Evolutionary conservation across 176 grass and related monocot species (phyloP), one percentile per base, ranked within the genome.

Genomic region (Phoenix roebelenii): DNA sequence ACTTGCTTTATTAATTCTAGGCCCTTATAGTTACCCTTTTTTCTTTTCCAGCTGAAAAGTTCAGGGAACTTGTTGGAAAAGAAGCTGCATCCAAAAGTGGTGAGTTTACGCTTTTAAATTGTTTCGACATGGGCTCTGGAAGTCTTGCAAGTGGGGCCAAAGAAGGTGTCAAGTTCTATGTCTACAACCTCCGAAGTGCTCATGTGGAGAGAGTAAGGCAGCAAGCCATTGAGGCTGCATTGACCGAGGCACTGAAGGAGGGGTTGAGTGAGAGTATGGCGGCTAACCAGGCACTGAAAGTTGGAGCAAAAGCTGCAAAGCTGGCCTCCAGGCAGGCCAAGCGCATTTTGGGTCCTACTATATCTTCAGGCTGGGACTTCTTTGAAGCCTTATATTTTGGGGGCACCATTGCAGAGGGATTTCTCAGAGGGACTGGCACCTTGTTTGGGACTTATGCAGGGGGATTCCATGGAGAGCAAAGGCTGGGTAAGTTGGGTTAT

Each of bases 291-390:
- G 93, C 87, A 25, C 93, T 88, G 55, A 92, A 85, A 52, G 24
- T 20, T 20, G 20, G 20, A 20, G 20, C 20, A 20, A 20, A 20
- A 69, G 81, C 87, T 1, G 85, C 81, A 5, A 98, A 98, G 66
- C 22, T 83, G 52, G 93, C 93, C 0, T 66, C 84, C 54, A 84
- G 84, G 59, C 93, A 98, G 79, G 87, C 93, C n/a, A 92, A 88
- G 52, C 74, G 93, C 22, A 98, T 92, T 51, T 57, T 98, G 24
- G 93, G 93, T 48, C 93, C 93, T 4, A 75, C 92, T 35, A 75
- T 92, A 61, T 98, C 93, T 50, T 98, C 76, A 39, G 84, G 93
- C 12, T 98, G 93, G 93, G 93, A 98, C 20, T 92, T 98, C 76
- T 92, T 98, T 64, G 93, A 98, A 82, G 93, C 93, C 28, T 76